Base-by-base conservation (phyloP, 148 eudicot genomes). In the Vaccinium vitisidaea region DNA sequence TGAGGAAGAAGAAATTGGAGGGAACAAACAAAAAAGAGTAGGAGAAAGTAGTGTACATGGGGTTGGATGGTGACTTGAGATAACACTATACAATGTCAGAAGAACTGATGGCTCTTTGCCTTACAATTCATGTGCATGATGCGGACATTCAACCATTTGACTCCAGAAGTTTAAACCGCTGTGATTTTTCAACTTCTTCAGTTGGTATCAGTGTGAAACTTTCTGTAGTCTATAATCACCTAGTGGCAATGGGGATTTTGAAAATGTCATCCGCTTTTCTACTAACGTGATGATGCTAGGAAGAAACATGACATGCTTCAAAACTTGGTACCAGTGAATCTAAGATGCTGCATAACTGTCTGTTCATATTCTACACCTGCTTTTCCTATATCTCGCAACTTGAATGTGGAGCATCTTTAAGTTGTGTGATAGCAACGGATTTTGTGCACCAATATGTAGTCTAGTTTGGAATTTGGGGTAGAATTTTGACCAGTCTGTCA, bases 271-370 rank as follows among this genome's bases (percentile, higher is more conserved):
- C 1, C 25, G 48, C 83, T 61, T 27, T 80, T 61, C n/a, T 8
- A 80, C 8, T 12, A 1, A 43, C 18, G 13, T 65, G 21, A n/a
- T 49, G 14, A 30, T 79, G 23, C n/a, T 39, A 12, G 43, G 81
- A 58, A 56, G 70, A 79, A 56, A 80, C 18, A 32, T 56, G 50
- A 10, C 6, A n/a, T 80, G 70, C 52, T 59, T 59, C 15, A 61
- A 43, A 25, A 82, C 75, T 48, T 76, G 73, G 69, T 58, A 55
- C 11, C 15, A 16, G 49, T 58, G 43, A 80, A 80, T 80, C 70
- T 55, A 30, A 58, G 52, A 56, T 30, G 8, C 18, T 6, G 14
- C 48, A 19, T 19, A 23, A 39, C 4, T 39, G 18, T 80, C 11
- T 78, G 10, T 18, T 78, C 18, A 21, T 19, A 32, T 36, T 13